Conservation (phyloP, 73 alveolate species). For the Uronychia binucleata region DNA sequence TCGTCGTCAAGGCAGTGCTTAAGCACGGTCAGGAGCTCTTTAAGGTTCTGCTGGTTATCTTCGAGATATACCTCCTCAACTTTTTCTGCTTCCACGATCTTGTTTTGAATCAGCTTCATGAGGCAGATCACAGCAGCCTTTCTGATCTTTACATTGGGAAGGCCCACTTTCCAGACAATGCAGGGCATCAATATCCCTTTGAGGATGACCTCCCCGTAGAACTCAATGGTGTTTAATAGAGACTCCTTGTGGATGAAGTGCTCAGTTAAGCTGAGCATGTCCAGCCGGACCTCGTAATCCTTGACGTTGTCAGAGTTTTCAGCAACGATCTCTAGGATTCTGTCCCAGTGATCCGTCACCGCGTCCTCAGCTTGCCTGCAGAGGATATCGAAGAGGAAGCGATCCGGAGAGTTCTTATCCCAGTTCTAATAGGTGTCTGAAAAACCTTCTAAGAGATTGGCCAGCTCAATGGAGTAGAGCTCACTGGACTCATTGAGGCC, state of each 20-base stretch:
- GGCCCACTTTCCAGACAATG: slow-evolving; percentile 93
- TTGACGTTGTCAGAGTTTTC: slow-evolving; percentile 52
- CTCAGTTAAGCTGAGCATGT: slow-evolving; percentile 60
- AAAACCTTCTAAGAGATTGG: slow-evolving; percentile 27
- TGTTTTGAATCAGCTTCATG: slow-evolving; percentile 78
- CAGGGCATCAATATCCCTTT: slow-evolving; percentile 67
- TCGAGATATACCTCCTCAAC: background rate
- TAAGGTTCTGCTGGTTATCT: slow-evolving; percentile 63
- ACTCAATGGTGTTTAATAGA: slow-evolving; percentile 38
- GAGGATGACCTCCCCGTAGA: slow-evolving; percentile 53
- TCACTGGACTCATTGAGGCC: slow-evolving; percentile 46
- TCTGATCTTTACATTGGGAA: slow-evolving; percentile 94
- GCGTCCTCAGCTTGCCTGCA: slow-evolving; percentile 63
- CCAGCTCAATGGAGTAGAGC: slow-evolving; percentile 60
- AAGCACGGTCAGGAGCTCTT: slow-evolving; percentile 80
- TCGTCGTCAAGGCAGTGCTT: slow-evolving; percentile 94
- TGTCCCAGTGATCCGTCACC: slow-evolving; percentile 52
- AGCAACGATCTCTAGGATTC: slow-evolving; percentile 53
- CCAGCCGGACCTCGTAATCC: slow-evolving; percentile 57
- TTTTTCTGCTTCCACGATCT: slow-evolving; percentile 66
- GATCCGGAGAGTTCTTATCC: slow-evolving; percentile 59
- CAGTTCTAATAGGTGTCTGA: slow-evolving; percentile 50
- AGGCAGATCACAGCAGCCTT: slow-evolving; percentile 94
- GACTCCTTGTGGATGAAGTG: slow-evolving; percentile 32
- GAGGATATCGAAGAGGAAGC: slow-evolving; percentile 59